A percentile compares a stretch with the other conserved stretches of the same genome.
Conservation (phyloP, 306 rosid genomes). For the Luffa acutangula region DNA sequence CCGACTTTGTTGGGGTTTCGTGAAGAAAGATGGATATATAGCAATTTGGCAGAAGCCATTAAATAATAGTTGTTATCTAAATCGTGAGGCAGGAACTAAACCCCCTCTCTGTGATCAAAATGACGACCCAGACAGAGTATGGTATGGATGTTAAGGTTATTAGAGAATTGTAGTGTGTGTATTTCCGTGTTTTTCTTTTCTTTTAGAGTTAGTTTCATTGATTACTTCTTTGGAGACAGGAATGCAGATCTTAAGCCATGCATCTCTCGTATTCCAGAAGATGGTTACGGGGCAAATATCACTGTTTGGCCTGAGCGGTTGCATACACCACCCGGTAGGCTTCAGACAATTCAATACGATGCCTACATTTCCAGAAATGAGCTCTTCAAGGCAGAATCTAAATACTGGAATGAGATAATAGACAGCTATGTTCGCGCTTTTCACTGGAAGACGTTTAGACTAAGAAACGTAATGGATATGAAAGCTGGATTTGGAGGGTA, state of each 20-base stretch:
- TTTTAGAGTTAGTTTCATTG: background rate
- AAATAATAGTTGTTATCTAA: slow-evolving; percentile 67
- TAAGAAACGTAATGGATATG: slow-evolving; percentile 83
- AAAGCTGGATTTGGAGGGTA: slow-evolving; percentile 96
- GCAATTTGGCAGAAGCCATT: slow-evolving; percentile 84
- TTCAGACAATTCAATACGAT: slow-evolving; percentile 65
- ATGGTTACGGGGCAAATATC: slow-evolving; percentile 60
- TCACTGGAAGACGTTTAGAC: slow-evolving; percentile 46
- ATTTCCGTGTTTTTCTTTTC: background rate
- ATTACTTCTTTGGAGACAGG: slow-evolving; percentile 32
- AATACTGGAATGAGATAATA: slow-evolving; percentile 76
- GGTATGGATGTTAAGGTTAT: slow-evolving; percentile 30
- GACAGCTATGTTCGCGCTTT: slow-evolving; percentile 46
- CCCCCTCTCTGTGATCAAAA: slow-evolving; percentile 64
- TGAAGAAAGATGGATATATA: slow-evolving; percentile 65
- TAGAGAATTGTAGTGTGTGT: background rate
- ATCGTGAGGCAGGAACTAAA: slow-evolving; percentile 34
- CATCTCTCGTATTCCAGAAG: slow-evolving; percentile 51
- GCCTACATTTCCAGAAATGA: slow-evolving; percentile 72
- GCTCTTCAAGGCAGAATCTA: slow-evolving; percentile 61
- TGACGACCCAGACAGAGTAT: slow-evolving; percentile 77
- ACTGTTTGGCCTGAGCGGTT: slow-evolving; percentile 68
- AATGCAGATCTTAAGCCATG: slow-evolving; percentile 54
- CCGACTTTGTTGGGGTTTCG: slow-evolving; percentile 75
- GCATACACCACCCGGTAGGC: slow-evolving; percentile 65